Conservation (phyloP, 208 protist species). For the Trypanosoma grayi region DNA sequence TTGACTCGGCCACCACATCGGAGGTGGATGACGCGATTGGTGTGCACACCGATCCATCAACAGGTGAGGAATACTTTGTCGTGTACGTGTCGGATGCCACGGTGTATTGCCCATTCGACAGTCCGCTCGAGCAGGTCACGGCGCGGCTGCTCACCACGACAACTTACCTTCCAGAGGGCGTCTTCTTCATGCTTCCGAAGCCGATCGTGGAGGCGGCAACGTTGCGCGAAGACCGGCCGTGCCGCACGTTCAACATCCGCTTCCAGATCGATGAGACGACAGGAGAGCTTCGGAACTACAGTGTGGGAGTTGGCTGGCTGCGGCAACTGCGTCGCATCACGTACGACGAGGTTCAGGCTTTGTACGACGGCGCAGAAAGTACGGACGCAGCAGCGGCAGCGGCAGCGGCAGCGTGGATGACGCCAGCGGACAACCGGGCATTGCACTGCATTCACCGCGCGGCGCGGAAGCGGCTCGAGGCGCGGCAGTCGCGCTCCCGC, state of each 20-base stretch:
- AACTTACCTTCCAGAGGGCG: conserved; percentile 85
- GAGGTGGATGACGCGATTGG: conserved; percentile 90
- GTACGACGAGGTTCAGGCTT: conserved; percentile 76
- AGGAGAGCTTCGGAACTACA: conserved; percentile 72
- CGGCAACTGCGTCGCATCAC: conserved; percentile 78
- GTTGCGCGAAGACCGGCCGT: conserved; percentile 75
- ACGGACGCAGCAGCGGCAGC: not conserved
- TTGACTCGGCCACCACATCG: conserved; percentile 87
- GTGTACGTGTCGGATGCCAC: conserved; percentile 90
- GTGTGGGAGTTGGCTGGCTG: conserved; percentile 74
- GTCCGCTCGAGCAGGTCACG: conserved; percentile 76
- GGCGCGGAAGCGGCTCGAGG: conserved; percentile 39
- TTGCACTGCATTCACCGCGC: conserved; percentile 59
- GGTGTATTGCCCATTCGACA: conserved; percentile 84
- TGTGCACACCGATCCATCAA: conserved; percentile 53
- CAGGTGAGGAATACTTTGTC: conserved; percentile 65
- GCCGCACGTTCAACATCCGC: conserved; percentile 84
- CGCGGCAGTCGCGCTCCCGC: conserved; percentile 36
- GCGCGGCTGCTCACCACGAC: conserved; percentile 78
- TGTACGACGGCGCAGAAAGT: conserved; percentile 33
- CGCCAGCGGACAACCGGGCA: conserved; percentile 29
- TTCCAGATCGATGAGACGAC: conserved; percentile 73
- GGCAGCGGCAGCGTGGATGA: conserved; percentile 51
- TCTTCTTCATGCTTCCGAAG: conserved; percentile 90
- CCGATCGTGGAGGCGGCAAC: conserved; percentile 84